Conservation (phyloP, 495 filamentous ascomycete genomes). For the Hypoxylon cercidicola region DNA sequence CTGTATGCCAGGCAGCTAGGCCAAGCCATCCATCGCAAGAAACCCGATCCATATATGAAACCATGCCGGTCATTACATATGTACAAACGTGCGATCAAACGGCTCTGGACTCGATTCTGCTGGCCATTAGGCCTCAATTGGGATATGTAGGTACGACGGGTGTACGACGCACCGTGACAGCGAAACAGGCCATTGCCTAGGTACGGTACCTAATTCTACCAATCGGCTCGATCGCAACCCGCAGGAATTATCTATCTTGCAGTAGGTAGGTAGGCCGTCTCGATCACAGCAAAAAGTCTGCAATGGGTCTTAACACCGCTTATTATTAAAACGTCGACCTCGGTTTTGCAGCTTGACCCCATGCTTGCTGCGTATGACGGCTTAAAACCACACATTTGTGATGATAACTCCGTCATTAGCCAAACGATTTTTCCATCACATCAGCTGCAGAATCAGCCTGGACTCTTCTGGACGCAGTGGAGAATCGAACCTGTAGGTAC, state of each 20-base stretch:
- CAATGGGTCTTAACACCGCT: slow-evolving; percentile 30
- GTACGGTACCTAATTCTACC: slow-evolving; percentile 22
- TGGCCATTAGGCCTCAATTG: slow-evolving; percentile 30
- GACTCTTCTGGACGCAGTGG: background rate
- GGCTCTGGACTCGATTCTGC: slow-evolving; percentile 23
- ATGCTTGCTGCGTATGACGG: slow-evolving; percentile 7
- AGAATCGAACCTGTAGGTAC: slow-evolving; percentile 2
- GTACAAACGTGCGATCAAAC: slow-evolving; percentile 14
- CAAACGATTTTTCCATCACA: background rate
- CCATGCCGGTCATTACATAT: slow-evolving; percentile 13
- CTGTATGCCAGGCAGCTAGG: no score
- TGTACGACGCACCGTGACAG: slow-evolving; percentile 18
- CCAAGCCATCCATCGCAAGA: slow-evolving; percentile 19
- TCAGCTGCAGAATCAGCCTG: slow-evolving; percentile 7
- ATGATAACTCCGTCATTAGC: slow-evolving; percentile 12
- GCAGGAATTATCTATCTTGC: slow-evolving; percentile 15
- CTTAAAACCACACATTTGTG: slow-evolving; percentile 19
- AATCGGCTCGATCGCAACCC: slow-evolving; percentile 39
- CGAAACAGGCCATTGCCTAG: background rate
- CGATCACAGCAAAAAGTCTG: slow-evolving; percentile 10
- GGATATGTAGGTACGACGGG: slow-evolving; percentile 10
- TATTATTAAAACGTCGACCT: slow-evolving; percentile 38
- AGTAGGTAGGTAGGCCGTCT: background rate
- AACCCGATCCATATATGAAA: slow-evolving; percentile 26
- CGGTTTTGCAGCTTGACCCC: slow-evolving; percentile 24